Evolutionary conservation across 2,329 filamentous ascomycete species (phyloP), one percentile per base, ranked within the genome.

Genomic region (Venturiaceae sp.): DNA sequence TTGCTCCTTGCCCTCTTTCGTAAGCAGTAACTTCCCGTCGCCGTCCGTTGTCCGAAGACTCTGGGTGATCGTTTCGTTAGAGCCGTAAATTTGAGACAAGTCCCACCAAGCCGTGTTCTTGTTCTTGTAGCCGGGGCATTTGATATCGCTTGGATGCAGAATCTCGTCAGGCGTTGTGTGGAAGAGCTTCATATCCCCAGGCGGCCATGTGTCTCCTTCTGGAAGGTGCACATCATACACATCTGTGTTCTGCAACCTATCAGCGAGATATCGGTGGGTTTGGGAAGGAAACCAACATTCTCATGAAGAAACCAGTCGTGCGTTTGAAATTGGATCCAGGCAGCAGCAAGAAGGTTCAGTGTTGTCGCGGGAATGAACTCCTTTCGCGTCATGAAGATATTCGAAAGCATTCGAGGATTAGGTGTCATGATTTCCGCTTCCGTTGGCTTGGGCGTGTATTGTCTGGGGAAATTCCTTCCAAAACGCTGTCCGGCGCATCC

Each of bases 261-360:
- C 63, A 5, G 60, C 34, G 26, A 23, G 16, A 14, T 8, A 26
- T 14, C 23, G 21, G 5, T 23, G 41, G 58, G 21, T 13, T 57
- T 19, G 37, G 54, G 62, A 44, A 19, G 37, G 4, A 19, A 41
- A 4, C 3, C 36, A 44, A 66, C 66, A 58, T 60, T 58, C 26
- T 67, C 63, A 60, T 71, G 67, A 39, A 67, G 65, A 56, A 72
- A 70, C 74, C 74, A 76, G 59, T 75, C 74, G 58, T 77, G 37
- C 9, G 75, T 71, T 58, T 77, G 74, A 56, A 78, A 77, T 61
- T 79, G 76, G n/a, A 78, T 77, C 75, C 75, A 78, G 1, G 75
- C 75, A 14, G 75, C 75, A 2, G 75, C 75, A 6, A 78, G 65
- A 39, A 78, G 61, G 58, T 78, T 79, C 59, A 78, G 58, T 1